phyloP scores from a whole-genome alignment of 176 grass and related monocot species.

The Secale cereale region DNA sequence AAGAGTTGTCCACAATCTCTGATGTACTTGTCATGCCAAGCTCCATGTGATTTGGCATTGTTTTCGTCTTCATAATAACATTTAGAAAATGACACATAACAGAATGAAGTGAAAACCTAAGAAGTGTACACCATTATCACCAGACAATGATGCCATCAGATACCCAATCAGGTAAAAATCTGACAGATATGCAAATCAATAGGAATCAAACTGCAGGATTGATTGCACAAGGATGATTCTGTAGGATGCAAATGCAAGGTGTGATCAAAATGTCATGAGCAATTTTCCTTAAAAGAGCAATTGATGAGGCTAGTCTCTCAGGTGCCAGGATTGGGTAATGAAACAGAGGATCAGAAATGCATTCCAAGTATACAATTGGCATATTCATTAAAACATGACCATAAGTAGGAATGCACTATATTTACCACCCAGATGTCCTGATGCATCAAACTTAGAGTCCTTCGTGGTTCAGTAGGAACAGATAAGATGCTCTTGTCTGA shows the following conservation, averaged over 20 bases:
- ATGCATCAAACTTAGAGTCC: background rate
- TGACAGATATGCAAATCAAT: background rate
- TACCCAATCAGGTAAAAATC: background rate
- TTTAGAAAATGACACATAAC: background rate
- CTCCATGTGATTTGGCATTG: background rate
- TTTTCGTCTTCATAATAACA: background rate
- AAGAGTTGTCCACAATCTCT: background rate
- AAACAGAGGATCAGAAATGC: background rate
- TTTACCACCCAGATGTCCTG: background rate
- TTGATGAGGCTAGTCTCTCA: background rate
- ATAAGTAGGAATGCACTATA: background rate
- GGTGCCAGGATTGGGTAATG: background rate
- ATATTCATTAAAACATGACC: background rate
- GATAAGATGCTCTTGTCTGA: background rate
- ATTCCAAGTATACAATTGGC: conserved; percentile 1
- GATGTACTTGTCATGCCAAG: background rate
- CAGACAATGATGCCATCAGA: background rate
- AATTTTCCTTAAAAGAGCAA: background rate
- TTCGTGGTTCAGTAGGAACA: background rate
- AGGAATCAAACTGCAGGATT: background rate
- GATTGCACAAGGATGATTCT: background rate
- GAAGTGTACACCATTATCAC: background rate
- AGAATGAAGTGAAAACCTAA: background rate
- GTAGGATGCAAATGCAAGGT: background rate
- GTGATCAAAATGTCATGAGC: background rate